Base-by-base conservation (phyloP, 192 early-diverging fungal species). In the Powellomyces hirtus region DNA sequence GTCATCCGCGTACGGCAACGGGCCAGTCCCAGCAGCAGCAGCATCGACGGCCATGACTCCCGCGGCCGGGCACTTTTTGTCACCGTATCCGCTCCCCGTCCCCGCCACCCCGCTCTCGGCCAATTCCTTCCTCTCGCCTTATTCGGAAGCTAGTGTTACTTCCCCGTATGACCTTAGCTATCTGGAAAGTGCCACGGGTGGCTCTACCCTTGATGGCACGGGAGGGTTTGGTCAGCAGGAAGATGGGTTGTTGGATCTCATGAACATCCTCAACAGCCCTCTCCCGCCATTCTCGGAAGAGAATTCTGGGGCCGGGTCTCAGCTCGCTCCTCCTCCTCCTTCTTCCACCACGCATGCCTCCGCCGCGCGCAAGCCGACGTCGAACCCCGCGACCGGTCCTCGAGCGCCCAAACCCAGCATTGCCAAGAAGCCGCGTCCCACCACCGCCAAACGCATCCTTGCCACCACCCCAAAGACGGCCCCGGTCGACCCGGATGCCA, bases 111-210 rank as follows among this genome's bases (percentile, higher is more conserved):
- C 4, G 30, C 22, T 38, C 33, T 16, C 30, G 16, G 37, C 14
- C 33, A 29, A 24, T 13, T 31, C 29, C 26, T 64, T 64, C 49
- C 44, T 64, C 22, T 64, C 62, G 3, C 62, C 62, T 0, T 64
- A 64, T 22, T 64, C 62, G 18, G 44, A 38, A 20, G 33, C 30
- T 7, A n/a, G n/a, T n/a, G 44, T 18, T 8, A 46, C 5, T 14
- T 51, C 44, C 33, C 62, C 62, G 18, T 56, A 56, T 30, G 26
- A 22, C 16, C 29, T 31, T 27, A 16, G 16, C 3, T 27, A 56
- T 56, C 27, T 24, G n/a, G 46, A 49, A 2, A 24, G n/a, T 18
- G 46, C n/a, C 46, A 24, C 46, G 5, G 46, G 46, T 6, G 46
- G 46, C n/a, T 24, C 26, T 14, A 24, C n/a, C 16, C 46, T 49